Evolutionary conservation across 371 early-diverging fungal genomes (phyloP).

Genomic region (Rhizopus arrhizus): DNA sequence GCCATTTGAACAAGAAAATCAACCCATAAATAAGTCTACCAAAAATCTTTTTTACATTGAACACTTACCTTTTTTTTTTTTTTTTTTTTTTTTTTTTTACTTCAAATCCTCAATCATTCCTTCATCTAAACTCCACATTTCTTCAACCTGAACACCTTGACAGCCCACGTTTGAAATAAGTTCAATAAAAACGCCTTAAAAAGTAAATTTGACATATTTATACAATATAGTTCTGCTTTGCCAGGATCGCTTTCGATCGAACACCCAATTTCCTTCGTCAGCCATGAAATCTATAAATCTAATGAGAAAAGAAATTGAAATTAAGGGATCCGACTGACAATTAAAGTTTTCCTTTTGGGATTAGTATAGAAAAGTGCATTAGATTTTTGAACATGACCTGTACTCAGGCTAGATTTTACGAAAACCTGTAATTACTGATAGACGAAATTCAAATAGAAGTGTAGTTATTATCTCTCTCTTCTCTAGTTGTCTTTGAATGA

Average conservation of each 20-base stretch:
- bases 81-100: constrained; percentile 41
- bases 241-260: constrained; percentile 90
- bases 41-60: neutral
- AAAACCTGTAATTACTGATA: no score
- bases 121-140: constrained; percentile 78
- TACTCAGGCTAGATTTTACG: no score
- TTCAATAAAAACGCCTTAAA: constrained; percentile 85
- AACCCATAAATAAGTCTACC: constrained; percentile 80
- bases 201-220: neutral
- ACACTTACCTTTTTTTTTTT: constrained; percentile 14
- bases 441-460: no score
- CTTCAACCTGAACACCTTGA: constrained; percentile 80
- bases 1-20: constrained; percentile 91
- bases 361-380: no score
- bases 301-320: no score
- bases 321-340: no score
- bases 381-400: no score
- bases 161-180: constrained; percentile 85
- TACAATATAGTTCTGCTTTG: constrained; percentile 9
- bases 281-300: constrained; percentile 27
- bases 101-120: constrained; percentile 60
- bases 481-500: no score
- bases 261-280: constrained; percentile 81
- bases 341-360: no score
- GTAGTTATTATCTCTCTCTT: no score